Evolutionary conservation across 805 yeast genomes (phyloP).

Genomic region (Myxozyma nipponensis): DNA sequence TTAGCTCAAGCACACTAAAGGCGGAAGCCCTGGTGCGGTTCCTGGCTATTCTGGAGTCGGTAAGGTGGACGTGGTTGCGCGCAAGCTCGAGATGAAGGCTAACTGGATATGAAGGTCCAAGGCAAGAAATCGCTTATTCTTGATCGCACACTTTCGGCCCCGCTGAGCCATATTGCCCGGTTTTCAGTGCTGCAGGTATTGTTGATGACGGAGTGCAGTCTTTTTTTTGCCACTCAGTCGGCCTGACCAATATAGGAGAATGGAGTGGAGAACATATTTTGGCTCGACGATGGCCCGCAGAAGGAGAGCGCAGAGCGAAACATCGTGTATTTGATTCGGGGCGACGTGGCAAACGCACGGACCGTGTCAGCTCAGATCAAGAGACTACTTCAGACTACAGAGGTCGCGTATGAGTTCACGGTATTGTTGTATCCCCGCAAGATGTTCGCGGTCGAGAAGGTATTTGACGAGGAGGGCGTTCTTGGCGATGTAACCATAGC

Average conservation of each 20-base stretch:
- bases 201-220: no score
- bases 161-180: conserved; percentile 53
- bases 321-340: conserved; percentile 32
- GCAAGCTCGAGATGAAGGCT: neutral
- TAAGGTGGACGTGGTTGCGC: conserved; percentile 8
- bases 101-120: conserved; percentile 13
- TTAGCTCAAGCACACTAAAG: conserved; percentile 21
- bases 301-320: conserved; percentile 20
- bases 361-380: conserved; percentile 24
- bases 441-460: conserved; percentile 30
- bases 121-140: conserved; percentile 40
- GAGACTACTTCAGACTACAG: conserved; percentile 23
- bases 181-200: conserved; percentile 49
- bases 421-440: conserved; percentile 32
- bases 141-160: conserved; percentile 47
- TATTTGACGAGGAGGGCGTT: conserved; percentile 39
- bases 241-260: conserved; percentile 29
- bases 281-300: conserved; percentile 40
- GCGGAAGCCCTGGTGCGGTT: conserved; percentile 26
- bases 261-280: conserved; percentile 49
- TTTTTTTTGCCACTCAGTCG: neutral
- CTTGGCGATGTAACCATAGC: conserved; percentile 42
- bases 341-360: conserved; percentile 28
- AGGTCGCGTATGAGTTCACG: conserved; percentile 28
- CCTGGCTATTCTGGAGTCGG: conserved; percentile 33